Evolutionary conservation across 495 filamentous ascomycete species (phyloP).

Genomic region (Penicillium waksmanii): DNA sequence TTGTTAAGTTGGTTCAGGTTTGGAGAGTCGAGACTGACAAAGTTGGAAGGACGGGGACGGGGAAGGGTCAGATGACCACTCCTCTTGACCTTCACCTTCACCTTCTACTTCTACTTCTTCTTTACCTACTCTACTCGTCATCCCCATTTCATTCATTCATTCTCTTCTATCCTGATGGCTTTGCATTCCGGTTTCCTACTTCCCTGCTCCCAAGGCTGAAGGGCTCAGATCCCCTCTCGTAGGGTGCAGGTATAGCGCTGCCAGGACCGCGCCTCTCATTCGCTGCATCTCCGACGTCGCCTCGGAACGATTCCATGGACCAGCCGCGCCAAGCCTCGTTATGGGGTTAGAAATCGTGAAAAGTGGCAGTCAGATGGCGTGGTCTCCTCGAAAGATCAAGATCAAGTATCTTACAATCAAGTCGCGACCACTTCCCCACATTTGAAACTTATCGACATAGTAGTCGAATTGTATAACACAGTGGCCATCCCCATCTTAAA

Average conservation of each 20-base stretch:
- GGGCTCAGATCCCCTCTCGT: conserved; percentile 22
- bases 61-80: neutral
- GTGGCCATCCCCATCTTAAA: too few species aligned
- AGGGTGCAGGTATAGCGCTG: conserved; percentile 4
- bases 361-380: neutral
- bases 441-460: neutral
- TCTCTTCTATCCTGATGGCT: too few species aligned
- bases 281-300: conserved; percentile 10
- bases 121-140: neutral
- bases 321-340: conserved; percentile 22
- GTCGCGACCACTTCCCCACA: neutral
- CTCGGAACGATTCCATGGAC: conserved; percentile 18
- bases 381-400: neutral
- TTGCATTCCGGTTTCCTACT: neutral
- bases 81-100: neutral
- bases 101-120: neutral
- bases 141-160: neutral
- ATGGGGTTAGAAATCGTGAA: neutral
- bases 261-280: conserved; percentile 17
- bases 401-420: neutral
- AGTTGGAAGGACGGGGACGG: neutral
- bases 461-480: too few species aligned
- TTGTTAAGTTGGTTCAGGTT: conserved; percentile 12
- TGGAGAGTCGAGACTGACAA: conserved; percentile 4
- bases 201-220: conserved; percentile 4